These are phyloP conservation scores for Primulina eburnea DNA, from an alignment of 257 asterid species.

Conservation along the genomic window DNA sequence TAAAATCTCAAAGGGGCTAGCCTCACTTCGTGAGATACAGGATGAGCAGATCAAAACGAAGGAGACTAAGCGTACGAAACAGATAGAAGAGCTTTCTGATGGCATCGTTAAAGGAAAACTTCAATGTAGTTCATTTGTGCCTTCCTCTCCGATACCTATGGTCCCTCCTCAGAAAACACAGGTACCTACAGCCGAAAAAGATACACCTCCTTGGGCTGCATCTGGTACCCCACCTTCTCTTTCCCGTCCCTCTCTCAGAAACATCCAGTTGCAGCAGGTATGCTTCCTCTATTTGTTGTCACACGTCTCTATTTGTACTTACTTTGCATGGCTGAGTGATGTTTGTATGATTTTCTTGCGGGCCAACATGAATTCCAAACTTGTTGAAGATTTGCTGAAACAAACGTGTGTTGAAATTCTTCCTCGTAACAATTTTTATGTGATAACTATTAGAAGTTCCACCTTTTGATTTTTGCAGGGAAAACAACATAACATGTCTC, in stretches of 20 bases:
- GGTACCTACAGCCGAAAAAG: slow-evolving; percentile 59
- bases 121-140: slow-evolving; percentile 51
- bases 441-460: not conserved
- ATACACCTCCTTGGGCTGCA: slow-evolving; percentile 93
- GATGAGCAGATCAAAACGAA: slow-evolving; percentile 77
- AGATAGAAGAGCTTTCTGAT: slow-evolving; percentile 48
- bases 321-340: not conserved
- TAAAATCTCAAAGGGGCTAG: slow-evolving; percentile 41
- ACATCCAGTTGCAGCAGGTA: slow-evolving; percentile 94
- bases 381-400: not conserved
- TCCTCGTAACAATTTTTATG: not conserved
- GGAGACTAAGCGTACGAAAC: slow-evolving; percentile 38
- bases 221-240: slow-evolving; percentile 81
- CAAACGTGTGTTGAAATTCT: not conserved
- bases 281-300: slow-evolving; percentile 9
- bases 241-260: slow-evolving; percentile 88
- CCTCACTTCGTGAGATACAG: slow-evolving; percentile 85
- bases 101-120: slow-evolving; percentile 42
- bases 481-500: slow-evolving; percentile 50
- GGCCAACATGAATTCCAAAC: not conserved
- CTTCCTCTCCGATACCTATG: slow-evolving; percentile 66
- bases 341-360: not conserved
- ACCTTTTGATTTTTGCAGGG: slow-evolving; percentile 36
- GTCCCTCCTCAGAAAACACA: slow-evolving; percentile 40
- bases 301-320: not conserved